Percentiles rank a stretch among this genome's conserved stretches.
Conservation (phyloP, 2,329 filamentous ascomycete genomes). For the Curvularia verruculosa region DNA sequence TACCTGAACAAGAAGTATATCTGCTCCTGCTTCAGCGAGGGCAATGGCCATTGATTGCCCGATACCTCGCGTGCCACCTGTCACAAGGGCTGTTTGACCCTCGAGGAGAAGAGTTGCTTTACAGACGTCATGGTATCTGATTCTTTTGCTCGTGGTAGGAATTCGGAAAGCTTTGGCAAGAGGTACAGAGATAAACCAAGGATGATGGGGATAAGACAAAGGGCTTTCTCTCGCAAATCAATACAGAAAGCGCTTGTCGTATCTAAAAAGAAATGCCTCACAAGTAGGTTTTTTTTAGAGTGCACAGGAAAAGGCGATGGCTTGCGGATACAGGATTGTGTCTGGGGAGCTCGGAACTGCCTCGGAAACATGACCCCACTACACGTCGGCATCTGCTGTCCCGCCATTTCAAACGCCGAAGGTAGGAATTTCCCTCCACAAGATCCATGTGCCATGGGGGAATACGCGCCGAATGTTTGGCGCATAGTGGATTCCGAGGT, state of each 20-base stretch:
- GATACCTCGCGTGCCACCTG: slow-evolving; percentile 58
- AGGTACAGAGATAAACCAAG: not conserved
- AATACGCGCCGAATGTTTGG: slow-evolving; percentile 27
- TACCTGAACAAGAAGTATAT: slow-evolving; percentile 59
- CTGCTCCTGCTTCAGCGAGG: slow-evolving; percentile 58
- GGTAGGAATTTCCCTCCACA: slow-evolving; percentile 36
- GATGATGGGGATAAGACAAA: not conserved
- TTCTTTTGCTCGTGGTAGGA: not conserved
- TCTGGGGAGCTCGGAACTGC: slow-evolving; percentile 28
- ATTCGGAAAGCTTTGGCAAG: slow-evolving; percentile 15
- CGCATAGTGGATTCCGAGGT: slow-evolving; percentile 17
- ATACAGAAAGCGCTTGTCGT: not conserved
- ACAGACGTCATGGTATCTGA: slow-evolving; percentile 36
- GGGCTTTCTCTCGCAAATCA: not conserved
- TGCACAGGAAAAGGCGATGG: slow-evolving; percentile 12
- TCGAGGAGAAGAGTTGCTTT: slow-evolving; percentile 56
- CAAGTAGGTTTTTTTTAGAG: not conserved
- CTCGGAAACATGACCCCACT: slow-evolving; percentile 39
- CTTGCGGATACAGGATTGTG: slow-evolving; percentile 12
- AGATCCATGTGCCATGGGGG: slow-evolving; percentile 26
- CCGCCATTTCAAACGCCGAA: slow-evolving; percentile 41
- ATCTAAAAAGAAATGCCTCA: not conserved
- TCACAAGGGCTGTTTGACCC: slow-evolving; percentile 58
- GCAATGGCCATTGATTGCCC: slow-evolving; percentile 59
- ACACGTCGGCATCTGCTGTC: slow-evolving; percentile 38